Percentiles rank a stretch among this genome's conserved stretches.
Conservation (phyloP, 192 early-diverging fungal genomes). For the Coemansia sp. region DNA sequence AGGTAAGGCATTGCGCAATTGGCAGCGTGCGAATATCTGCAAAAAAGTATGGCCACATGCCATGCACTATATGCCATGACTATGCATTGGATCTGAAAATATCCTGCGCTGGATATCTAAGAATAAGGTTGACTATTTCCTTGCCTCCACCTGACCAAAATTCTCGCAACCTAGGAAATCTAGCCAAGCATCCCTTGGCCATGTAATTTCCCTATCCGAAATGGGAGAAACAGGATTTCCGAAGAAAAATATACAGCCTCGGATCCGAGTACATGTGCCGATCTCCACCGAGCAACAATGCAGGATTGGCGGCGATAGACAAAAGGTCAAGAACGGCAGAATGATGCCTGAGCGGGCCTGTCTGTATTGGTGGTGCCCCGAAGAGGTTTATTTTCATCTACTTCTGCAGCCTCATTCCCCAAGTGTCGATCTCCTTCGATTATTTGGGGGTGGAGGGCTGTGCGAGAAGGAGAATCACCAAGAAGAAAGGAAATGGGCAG, state of each 20-base stretch:
- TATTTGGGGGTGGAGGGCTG: slow-evolving; percentile 5
- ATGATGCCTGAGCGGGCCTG: background rate
- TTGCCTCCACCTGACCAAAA: background rate
- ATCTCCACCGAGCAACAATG: background rate
- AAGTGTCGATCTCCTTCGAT: slow-evolving; percentile 15
- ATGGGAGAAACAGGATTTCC: background rate
- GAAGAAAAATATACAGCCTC: background rate
- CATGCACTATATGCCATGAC: background rate
- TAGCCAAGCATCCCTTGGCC: background rate
- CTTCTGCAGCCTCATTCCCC: slow-evolving; percentile 7
- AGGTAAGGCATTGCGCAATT: background rate
- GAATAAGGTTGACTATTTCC: background rate
- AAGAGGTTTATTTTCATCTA: background rate
- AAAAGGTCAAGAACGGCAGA: background rate
- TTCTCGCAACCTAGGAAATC: background rate
- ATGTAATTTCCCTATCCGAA: background rate
- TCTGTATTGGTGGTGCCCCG: background rate
- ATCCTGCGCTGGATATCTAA: slow-evolving; percentile 3
- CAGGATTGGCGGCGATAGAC: background rate
- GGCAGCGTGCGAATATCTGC: background rate
- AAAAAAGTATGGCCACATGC: background rate
- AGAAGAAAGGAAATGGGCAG: background rate
- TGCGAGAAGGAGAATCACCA: background rate
- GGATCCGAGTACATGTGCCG: background rate
- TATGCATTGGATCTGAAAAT: background rate